phyloP scores from a whole-genome alignment of 2,329 filamentous ascomycete genomes.

The Cryphonectria parasitica region DNA sequence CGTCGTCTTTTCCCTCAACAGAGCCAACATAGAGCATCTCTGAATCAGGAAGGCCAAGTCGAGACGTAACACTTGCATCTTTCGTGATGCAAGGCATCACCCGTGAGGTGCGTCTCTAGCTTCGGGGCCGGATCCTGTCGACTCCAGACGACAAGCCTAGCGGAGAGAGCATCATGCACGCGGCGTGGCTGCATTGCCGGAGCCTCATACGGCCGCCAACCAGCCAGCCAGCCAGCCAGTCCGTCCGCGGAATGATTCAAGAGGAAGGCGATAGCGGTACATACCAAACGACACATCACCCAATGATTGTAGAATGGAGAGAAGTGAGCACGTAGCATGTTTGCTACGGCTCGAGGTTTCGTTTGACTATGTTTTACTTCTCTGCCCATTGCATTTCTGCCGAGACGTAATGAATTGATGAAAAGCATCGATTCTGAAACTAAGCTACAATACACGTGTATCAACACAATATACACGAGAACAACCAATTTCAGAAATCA shows the following conservation, averaged over 20 bases:
- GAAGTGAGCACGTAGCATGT: not conserved
- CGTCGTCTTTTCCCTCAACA: not conserved
- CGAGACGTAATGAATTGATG: not conserved
- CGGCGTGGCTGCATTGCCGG: not conserved
- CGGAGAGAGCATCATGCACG: not conserved
- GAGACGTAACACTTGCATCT: not conserved
- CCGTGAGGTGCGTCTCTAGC: not conserved
- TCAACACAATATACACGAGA: not conserved
- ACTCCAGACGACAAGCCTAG: not conserved
- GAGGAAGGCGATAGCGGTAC: not conserved
- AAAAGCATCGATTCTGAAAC: not conserved
- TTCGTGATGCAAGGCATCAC: not conserved
- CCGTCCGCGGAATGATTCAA: not conserved
- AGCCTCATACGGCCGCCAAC: not conserved
- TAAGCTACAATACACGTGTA: not conserved
- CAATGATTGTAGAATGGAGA: not conserved
- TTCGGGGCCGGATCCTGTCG: not conserved
- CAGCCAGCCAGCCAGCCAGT: not conserved
- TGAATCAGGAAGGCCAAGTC: not conserved
- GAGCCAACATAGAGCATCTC: not conserved
- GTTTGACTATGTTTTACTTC: not conserved
- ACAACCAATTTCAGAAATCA: not conserved
- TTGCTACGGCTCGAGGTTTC: not conserved
- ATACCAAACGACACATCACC: not conserved
- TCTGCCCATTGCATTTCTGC: not conserved